Conservation (phyloP, 768 basidiomycete species). For the Tricholoma terreum region DNA sequence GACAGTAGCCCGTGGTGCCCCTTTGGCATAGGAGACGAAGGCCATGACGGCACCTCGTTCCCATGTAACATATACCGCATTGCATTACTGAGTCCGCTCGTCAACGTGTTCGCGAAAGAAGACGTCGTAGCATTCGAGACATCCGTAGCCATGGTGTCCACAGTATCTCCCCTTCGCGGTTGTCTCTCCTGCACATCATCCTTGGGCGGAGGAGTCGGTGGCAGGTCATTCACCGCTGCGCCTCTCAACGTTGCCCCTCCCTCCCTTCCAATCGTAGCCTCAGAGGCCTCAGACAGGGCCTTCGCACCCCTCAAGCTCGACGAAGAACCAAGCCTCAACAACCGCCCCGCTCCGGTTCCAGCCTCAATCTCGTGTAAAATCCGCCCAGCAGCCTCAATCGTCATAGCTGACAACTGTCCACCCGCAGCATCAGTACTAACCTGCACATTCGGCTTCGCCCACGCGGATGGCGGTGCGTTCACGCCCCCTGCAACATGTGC, state of each 20-base stretch:
- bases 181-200: conserved; percentile 7
- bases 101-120: conserved; percentile 44
- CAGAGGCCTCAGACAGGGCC: conserved; percentile 39
- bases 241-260: conserved; percentile 7
- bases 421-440: conserved; percentile 48
- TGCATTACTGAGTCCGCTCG: conserved; percentile 53
- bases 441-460: conserved; percentile 58
- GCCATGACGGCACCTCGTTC: conserved; percentile 27
- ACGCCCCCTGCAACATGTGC: neutral
- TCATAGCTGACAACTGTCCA: conserved; percentile 41
- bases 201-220: conserved; percentile 27
- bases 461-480: conserved; percentile 39
- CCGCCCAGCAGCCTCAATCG: conserved; percentile 39
- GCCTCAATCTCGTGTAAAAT: conserved; percentile 44
- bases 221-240: conserved; percentile 4
- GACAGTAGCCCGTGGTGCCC: conserved; percentile 51
- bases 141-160: neutral
- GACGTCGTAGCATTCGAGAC: conserved; percentile 21
- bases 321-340: conserved; percentile 17
- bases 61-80: conserved; percentile 54
- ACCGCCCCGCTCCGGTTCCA: conserved; percentile 20
- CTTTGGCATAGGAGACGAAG: conserved; percentile 34
- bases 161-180: neutral
- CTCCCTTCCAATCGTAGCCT: conserved; percentile 31
- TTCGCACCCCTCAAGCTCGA: conserved; percentile 34